Percentiles rank a stretch among this genome's conserved stretches.
These are phyloP conservation scores for Isatis tinctoria DNA, from an alignment of 345 rosid genomes.

Conservation along the genomic window DNA sequence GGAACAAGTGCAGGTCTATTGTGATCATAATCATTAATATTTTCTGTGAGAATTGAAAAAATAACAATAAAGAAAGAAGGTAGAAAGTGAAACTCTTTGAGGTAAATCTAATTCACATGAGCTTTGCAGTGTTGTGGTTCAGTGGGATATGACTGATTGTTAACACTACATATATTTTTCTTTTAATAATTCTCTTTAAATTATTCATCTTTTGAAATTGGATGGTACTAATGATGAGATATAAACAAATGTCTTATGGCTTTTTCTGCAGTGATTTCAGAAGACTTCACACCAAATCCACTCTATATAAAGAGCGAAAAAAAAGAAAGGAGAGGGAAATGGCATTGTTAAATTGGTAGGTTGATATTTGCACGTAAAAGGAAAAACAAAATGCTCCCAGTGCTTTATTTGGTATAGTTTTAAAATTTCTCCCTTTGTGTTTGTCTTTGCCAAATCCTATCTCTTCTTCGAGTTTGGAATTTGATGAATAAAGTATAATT, in stretches of 20 bases:
- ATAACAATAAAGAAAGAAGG: neutral
- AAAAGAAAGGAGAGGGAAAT: neutral
- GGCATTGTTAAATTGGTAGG: conserved; percentile 7
- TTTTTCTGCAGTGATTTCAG: conserved; percentile 29
- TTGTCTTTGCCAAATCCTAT: neutral
- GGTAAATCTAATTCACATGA: conserved; percentile 28
- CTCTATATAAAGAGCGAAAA: neutral
- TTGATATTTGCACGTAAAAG: conserved; percentile 25
- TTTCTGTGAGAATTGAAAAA: neutral
- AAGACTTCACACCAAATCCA: conserved; percentile 36
- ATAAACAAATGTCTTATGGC: conserved; percentile 29
- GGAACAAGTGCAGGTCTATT: conserved; percentile 9
- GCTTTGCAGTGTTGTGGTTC: conserved; percentile 25
- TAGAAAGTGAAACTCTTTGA: conserved; percentile 13
- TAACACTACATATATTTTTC: neutral
- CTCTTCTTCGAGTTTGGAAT: neutral
- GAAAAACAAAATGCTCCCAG: neutral
- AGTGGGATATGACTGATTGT: conserved; percentile 31
- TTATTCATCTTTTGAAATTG: conserved; percentile 29
- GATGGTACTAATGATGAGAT: conserved; percentile 28
- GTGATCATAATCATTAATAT: conserved; percentile 28
- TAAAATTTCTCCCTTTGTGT: neutral
- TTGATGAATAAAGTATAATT: neutral
- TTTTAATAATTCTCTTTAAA: neutral
- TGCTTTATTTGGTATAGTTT: neutral